Conservation (phyloP, 2,329 filamentous ascomycete species). For the Aspergillus intermedius region DNA sequence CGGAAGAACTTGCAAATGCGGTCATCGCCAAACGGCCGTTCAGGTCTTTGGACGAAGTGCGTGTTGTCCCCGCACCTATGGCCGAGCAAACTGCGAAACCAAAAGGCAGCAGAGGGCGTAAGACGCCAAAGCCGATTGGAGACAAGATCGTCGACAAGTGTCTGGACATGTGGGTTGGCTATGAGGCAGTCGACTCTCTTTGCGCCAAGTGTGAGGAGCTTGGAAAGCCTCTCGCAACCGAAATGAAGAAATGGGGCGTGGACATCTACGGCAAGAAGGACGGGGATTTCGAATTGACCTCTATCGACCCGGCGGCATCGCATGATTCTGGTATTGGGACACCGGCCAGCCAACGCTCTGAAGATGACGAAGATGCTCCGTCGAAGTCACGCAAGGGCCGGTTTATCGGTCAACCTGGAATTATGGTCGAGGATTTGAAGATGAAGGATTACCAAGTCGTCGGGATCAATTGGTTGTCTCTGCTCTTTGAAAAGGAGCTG, state of each 20-base stretch:
- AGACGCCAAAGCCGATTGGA: constrained; percentile 52
- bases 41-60: constrained; percentile 56
- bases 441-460: constrained; percentile 94
- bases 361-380: constrained; percentile 43
- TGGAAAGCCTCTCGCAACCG: constrained; percentile 58
- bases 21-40: constrained; percentile 75
- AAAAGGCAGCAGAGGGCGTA: constrained; percentile 48
- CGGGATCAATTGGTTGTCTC: constrained; percentile 86
- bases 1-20: constrained; percentile 60
- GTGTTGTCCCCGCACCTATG: constrained; percentile 51
- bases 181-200: constrained; percentile 75
- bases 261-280: constrained; percentile 57
- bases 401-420: constrained; percentile 61
- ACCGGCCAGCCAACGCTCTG: constrained; percentile 42
- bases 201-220: constrained; percentile 69
- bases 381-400: constrained; percentile 31
- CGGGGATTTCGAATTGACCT: constrained; percentile 57
- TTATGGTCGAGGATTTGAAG: constrained; percentile 67
- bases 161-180: constrained; percentile 68
- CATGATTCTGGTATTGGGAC: constrained; percentile 65
- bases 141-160: constrained; percentile 62
- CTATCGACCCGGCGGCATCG: constrained; percentile 40
- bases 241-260: constrained; percentile 63
- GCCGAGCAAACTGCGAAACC: constrained; percentile 32
- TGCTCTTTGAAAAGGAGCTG: constrained; percentile 71